These are phyloP conservation scores for Chondrostereum purpureum DNA, from an alignment of 1,284 basidiomycete species.

Conservation along the genomic window DNA sequence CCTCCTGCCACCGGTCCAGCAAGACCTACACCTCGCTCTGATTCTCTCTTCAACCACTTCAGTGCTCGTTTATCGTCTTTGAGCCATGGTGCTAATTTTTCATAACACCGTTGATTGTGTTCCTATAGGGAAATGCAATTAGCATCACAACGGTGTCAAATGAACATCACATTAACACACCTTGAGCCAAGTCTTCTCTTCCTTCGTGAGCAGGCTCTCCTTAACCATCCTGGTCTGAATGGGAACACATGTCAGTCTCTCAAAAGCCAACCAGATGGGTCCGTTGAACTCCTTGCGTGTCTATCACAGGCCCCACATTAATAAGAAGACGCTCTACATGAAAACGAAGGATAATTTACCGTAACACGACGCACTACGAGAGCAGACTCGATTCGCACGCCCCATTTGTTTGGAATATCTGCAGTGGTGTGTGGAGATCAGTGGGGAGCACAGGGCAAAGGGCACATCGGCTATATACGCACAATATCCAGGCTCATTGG, in stretches of 20 bases:
- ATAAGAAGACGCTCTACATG: conserved; percentile 10
- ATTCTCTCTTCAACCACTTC: conserved; percentile 76
- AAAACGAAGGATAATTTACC: conserved; percentile 34
- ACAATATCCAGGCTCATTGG: conserved; percentile 86
- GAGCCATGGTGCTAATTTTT: conserved; percentile 67
- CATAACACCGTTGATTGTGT: conserved; percentile 78
- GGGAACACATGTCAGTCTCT: conserved; percentile 86
- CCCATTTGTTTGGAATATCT: conserved; percentile 83
- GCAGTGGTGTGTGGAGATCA: too few species aligned
- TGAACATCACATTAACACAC: conserved; percentile 27
- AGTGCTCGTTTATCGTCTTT: conserved; percentile 76
- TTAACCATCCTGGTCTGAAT: conserved; percentile 92
- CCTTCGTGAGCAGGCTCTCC: conserved; percentile 73
- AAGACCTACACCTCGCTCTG: conserved; percentile 63
- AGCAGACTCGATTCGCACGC: conserved; percentile 86
- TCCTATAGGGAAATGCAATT: conserved; percentile 34
- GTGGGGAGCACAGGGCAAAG: neutral
- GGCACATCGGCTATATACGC: conserved; percentile 28
- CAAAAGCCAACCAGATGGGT: conserved; percentile 78
- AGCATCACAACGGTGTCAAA: conserved; percentile 1
- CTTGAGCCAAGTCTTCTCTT: conserved; percentile 89
- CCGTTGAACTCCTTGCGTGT: conserved; percentile 70
- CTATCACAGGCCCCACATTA: too few species aligned
- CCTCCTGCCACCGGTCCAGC: conserved; percentile 54
- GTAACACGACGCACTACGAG: conserved; percentile 63